These are phyloP conservation scores for Emericellopsis atlantica DNA, from an alignment of 2,329 filamentous ascomycete species.

Conservation along the genomic window DNA sequence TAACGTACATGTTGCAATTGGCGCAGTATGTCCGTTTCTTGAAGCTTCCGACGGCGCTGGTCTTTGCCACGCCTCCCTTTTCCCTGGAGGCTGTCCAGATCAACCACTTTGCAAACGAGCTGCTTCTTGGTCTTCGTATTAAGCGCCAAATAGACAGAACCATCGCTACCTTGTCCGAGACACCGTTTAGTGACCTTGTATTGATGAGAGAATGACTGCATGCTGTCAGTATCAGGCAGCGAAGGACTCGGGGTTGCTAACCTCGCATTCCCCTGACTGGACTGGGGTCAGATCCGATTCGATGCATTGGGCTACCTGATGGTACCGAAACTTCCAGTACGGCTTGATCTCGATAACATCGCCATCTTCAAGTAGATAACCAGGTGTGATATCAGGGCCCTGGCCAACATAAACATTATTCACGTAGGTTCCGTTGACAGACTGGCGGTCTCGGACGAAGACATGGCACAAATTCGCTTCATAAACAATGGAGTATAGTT, in stretches of 20 bases:
- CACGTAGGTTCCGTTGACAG: conserved; percentile 39
- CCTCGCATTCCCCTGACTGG: conserved; percentile 19
- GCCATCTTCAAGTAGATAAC: conserved; percentile 34
- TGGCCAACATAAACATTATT: conserved; percentile 31
- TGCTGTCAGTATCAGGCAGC: too few species aligned
- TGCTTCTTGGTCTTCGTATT: conserved; percentile 42
- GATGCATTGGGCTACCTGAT: conserved; percentile 13
- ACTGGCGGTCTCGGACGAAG: conserved; percentile 43
- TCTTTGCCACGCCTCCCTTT: conserved; percentile 9
- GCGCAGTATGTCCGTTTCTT: conserved; percentile 39
- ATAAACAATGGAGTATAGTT: conserved; percentile 41
- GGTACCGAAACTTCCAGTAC: conserved; percentile 22
- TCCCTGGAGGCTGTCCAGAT: conserved; percentile 23
- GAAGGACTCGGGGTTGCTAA: conserved; percentile 4
- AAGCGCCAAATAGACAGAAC: conserved; percentile 22
- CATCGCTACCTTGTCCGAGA: conserved; percentile 24
- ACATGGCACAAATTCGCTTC: conserved; percentile 29
- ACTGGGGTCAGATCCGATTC: conserved; percentile 12
- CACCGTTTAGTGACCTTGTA: conserved; percentile 20
- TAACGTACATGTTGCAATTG: conserved; percentile 38
- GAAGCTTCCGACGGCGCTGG: conserved; percentile 23
- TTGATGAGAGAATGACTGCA: conserved; percentile 14
- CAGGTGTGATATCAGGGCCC: conserved; percentile 21
- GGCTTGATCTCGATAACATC: conserved; percentile 31
- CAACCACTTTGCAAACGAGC: conserved; percentile 56